These are phyloP conservation scores for Malus sieversii DNA, from an alignment of 306 rosid genomes.

Conservation along the genomic window DNA sequence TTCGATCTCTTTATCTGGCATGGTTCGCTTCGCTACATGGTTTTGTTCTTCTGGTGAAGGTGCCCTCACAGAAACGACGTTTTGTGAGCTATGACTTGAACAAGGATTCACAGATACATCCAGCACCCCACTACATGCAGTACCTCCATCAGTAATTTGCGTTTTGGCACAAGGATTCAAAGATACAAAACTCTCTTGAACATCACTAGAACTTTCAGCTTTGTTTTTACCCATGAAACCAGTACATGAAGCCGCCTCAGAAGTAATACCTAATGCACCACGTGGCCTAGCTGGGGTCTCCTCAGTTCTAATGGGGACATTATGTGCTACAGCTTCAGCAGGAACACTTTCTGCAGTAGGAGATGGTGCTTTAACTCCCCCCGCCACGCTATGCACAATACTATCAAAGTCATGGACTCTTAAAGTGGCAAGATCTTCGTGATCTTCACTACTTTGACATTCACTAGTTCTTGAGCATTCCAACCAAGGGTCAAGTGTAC, in stretches of 20 bases:
- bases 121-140: constrained; percentile 1
- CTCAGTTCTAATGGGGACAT: constrained; percentile 10
- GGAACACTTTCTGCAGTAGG: constrained; percentile 23
- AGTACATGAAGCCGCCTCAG: constrained; percentile 15
- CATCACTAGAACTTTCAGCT: constrained; percentile 24
- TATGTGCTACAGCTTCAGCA: constrained; percentile 11
- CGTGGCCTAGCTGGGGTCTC: constrained; percentile 8
- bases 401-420: constrained; percentile 11
- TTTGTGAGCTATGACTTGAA: constrained; percentile 11
- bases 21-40: constrained; percentile 2
- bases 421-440: constrained; percentile 4
- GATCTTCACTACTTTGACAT: constrained; percentile 17
- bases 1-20: constrained; percentile 21
- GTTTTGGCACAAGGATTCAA: constrained; percentile 17
- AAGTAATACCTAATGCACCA: constrained; percentile 14
- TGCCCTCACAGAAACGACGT: constrained; percentile 1
- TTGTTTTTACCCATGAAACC: constrained; percentile 4
- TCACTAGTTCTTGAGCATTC: constrained; percentile 21
- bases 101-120: constrained; percentile 15
- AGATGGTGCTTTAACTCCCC: constrained; percentile 12
- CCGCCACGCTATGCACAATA: constrained; percentile 16
- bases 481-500: constrained; percentile 19
- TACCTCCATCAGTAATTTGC: constrained; percentile 18
- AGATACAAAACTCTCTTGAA: constrained; percentile 19
- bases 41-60: constrained; percentile 1